Conservation (phyloP, 345 rosid genomes). For the Pseudoturritis turrita region DNA sequence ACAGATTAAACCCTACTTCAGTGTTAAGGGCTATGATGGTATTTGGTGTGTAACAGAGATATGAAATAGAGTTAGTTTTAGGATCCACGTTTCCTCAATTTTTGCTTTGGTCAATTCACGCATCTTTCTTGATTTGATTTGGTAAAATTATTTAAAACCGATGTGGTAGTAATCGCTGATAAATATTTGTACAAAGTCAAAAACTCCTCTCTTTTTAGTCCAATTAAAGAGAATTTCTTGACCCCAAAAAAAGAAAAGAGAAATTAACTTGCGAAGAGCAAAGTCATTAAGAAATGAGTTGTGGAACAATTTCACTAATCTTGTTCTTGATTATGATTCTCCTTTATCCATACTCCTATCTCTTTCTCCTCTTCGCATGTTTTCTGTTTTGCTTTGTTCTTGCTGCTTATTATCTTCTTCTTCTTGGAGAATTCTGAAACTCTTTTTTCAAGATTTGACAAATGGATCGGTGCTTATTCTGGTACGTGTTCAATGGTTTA, state of each 20-base stretch:
- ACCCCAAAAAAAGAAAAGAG: no score
- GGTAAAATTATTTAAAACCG: neutral
- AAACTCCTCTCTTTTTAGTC: neutral
- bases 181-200: neutral
- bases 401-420: conserved; percentile 8
- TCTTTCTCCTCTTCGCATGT: conserved; percentile 7
- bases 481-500: neutral
- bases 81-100: neutral
- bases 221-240: no score
- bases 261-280: neutral
- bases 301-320: conserved; percentile 14
- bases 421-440: conserved; percentile 22
- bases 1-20: conserved; percentile 3
- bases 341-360: conserved; percentile 6
- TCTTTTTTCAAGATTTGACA: neutral
- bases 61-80: conserved; percentile 1
- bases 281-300: conserved; percentile 5
- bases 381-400: conserved; percentile 1
- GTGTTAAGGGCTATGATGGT: conserved; percentile 11
- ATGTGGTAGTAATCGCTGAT: neutral
- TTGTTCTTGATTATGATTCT: conserved; percentile 1
- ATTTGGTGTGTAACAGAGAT: conserved; percentile 15
- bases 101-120: conserved; percentile 10
- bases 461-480: neutral
- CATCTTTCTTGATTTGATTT: conserved; percentile 15